A percentile compares a stretch with the other conserved stretches of the same genome.
Conservation (phyloP, 345 rosid species). For the Mallotus nudiflorus region DNA sequence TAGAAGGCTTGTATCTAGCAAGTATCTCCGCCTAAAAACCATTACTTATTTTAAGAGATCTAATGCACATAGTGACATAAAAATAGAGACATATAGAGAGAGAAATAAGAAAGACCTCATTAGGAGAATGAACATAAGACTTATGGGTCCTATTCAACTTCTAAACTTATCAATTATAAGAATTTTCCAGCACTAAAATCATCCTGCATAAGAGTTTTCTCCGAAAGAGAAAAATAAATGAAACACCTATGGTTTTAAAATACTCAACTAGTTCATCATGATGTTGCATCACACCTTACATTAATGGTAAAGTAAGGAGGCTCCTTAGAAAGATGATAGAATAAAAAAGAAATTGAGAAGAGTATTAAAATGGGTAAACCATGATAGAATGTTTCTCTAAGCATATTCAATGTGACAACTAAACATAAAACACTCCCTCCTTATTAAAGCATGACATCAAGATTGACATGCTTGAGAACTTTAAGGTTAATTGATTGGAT, state of each 20-base stretch:
- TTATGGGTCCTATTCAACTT: constrained; percentile 88
- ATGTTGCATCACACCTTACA: constrained; percentile 84
- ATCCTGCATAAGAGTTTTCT: constrained; percentile 87
- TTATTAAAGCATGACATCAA: too few species aligned
- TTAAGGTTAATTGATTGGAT: too few species aligned
- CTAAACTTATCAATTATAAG: constrained; percentile 76
- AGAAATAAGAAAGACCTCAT: constrained; percentile 51
- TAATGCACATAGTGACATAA: not conserved
- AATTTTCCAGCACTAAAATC: constrained; percentile 92
- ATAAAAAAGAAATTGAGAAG: not conserved
- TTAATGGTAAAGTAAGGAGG: not conserved
- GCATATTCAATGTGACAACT: too few species aligned
- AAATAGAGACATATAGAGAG: not conserved
- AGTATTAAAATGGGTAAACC: too few species aligned
- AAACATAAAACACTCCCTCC: too few species aligned
- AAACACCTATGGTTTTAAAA: constrained; percentile 78
- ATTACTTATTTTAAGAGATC: constrained; percentile 15
- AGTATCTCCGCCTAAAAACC: constrained; percentile 89
- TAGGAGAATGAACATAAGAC: constrained; percentile 89
- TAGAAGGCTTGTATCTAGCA: constrained; percentile 78
- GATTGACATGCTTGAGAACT: too few species aligned
- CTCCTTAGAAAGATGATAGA: not conserved
- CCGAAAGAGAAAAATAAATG: constrained; percentile 82
- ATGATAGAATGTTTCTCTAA: too few species aligned
- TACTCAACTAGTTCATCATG: constrained; percentile 82